phyloP scores from a whole-genome alignment of 2,329 filamentous ascomycete species.

The Trichoderma hamatum region DNA sequence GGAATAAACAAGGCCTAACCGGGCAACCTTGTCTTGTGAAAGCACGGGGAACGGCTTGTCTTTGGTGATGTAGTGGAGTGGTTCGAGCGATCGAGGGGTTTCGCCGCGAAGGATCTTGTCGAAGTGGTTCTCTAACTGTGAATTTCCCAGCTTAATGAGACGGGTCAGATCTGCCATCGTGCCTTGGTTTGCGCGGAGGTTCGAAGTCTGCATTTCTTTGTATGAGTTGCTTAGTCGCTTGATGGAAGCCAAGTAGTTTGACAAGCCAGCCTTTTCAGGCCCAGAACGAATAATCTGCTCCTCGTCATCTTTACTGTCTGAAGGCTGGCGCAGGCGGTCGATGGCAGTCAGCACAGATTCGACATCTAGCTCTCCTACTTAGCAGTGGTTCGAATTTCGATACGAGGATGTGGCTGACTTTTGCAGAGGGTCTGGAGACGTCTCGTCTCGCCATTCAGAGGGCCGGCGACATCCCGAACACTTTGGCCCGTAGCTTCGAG shows the following conservation, averaged over 20 bases:
- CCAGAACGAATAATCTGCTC: slow-evolving; percentile 87
- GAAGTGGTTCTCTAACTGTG: slow-evolving; percentile 83
- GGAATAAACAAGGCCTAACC: slow-evolving; percentile 76
- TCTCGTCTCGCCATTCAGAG: slow-evolving; percentile 90
- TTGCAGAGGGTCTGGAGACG: slow-evolving; percentile 82
- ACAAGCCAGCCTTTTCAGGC: slow-evolving; percentile 79
- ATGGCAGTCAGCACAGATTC: slow-evolving; percentile 85
- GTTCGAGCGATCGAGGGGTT: slow-evolving; percentile 80
- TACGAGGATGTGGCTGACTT: slow-evolving; percentile 55
- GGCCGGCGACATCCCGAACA: slow-evolving; percentile 88
- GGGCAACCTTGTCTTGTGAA: slow-evolving; percentile 73
- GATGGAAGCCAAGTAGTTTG: slow-evolving; percentile 84
- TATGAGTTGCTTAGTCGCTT: slow-evolving; percentile 88
- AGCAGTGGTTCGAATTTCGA: slow-evolving; percentile 24
- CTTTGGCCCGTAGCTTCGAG: slow-evolving; percentile 88
- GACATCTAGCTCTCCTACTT: slow-evolving; percentile 62
- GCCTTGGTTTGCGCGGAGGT: slow-evolving; percentile 87
- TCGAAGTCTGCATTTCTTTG: slow-evolving; percentile 82
- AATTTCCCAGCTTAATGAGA: slow-evolving; percentile 76
- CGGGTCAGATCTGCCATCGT: slow-evolving; percentile 78
- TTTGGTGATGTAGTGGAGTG: slow-evolving; percentile 91
- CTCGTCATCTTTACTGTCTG: slow-evolving; percentile 88
- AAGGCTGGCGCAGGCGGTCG: slow-evolving; percentile 83
- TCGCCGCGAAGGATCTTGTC: slow-evolving; percentile 74
- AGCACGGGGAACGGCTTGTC: slow-evolving; percentile 81